Base-by-base conservation (phyloP, 1,284 basidiomycete genomes). In the Puccinia sorghi region DNA sequence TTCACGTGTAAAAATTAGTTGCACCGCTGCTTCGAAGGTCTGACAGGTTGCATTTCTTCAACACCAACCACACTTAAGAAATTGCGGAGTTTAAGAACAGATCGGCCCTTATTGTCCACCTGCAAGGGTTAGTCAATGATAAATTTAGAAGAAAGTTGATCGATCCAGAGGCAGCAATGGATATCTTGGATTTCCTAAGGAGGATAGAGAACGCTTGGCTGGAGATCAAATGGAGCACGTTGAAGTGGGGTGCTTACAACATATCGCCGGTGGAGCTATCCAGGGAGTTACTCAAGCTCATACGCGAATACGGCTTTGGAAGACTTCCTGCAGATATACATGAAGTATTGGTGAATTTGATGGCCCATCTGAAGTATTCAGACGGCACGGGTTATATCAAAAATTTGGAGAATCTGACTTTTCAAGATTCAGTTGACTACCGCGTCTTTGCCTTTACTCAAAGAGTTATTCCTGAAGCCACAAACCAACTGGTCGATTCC, bases 281-380 rank as follows among this genome's bases (percentile, higher is more conserved):
- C 1, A 61, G 27, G 41, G 57, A 56, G 4, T 61, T 57, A 39
- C 57, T 73, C n/a, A 59, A 50, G 39, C 20, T 73, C 41, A 63
- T 73, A 32, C 57, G 41, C 17, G 39, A 73, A 25, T 61, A 73
- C 15, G 57, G 71, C 22, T 73, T 63, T 39, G 71, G 71, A 46
- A 73, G 57, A 27, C 54, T 73, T 46, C 57, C 71, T 61, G 22
- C 22, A 22, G 71, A 73, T 48, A 25, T 73, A 20, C 54, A 73
- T 63, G 52, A 57, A 59, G 13, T 13, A 39, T 25, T 72, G 15
- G 70, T 41, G 17, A 57, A 72, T 25, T 56, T 72, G 37, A 72
- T 72, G 32, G 9, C 27, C 2, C 70, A 72, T 72, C 22, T 72
- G 37, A 25, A 20, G 25, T 39, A 41, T 54, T 15, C n/a, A n/a